Evolutionary conservation across 805 yeast genomes (phyloP).

Genomic region (Wickerhamiella domercqiae): DNA sequence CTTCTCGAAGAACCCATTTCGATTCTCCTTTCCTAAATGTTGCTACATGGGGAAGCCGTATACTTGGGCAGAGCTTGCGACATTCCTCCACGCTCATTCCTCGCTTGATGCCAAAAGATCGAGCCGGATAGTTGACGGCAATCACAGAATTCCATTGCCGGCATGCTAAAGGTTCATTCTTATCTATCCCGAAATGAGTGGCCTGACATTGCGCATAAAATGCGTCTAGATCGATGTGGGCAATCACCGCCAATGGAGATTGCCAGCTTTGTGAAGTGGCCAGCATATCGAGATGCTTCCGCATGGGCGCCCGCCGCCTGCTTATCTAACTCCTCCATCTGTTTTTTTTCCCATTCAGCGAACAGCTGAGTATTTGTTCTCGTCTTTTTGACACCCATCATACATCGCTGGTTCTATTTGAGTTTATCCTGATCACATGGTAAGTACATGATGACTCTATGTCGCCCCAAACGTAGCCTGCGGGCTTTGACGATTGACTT

Average conservation of each 20-base stretch:
- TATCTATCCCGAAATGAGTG: constrained; percentile 46
- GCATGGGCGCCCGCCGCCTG: constrained; percentile 3
- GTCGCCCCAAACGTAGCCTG: constrained; percentile 21
- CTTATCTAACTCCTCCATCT: background rate
- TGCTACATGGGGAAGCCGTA: constrained; percentile 81
- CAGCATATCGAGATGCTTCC: constrained; percentile 14
- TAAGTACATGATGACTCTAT: constrained; percentile 18
- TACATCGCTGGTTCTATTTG: too few relatives aligned
- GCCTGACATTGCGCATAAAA: constrained; percentile 93
- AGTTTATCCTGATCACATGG: too few relatives aligned
- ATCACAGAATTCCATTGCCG: constrained; percentile 85
- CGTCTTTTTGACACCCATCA: background rate
- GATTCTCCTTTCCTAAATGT: constrained; percentile 79
- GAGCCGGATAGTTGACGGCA: constrained; percentile 72
- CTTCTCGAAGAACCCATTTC: constrained; percentile 57
- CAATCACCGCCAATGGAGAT: constrained; percentile 64
- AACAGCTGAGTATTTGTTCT: background rate
- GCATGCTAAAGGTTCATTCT: constrained; percentile 76
- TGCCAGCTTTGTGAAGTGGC: constrained; percentile 22
- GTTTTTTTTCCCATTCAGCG: background rate
- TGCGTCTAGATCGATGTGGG: constrained; percentile 84
- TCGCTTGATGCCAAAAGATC: constrained; percentile 65
- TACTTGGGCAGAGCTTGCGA: constrained; percentile 52
- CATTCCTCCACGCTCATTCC: constrained; percentile 64
- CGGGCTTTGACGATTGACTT: constrained; percentile 19